Base-by-base conservation (phyloP, 768 basidiomycete genomes). In the Multifurca ochricompacta region DNA sequence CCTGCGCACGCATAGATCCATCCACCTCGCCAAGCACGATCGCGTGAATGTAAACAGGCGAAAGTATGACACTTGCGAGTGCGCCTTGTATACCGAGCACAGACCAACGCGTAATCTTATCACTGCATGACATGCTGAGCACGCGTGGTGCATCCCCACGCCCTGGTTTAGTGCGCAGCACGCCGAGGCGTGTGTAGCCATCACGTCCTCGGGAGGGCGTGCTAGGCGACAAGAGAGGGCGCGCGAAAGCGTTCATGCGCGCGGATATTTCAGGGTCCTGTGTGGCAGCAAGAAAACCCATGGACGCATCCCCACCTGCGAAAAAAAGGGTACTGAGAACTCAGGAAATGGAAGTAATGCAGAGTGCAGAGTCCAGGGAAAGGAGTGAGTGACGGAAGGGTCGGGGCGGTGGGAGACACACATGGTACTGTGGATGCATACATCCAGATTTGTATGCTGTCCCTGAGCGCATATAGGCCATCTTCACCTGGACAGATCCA, bases 81-180 rank as follows among this genome's bases (percentile, higher is more conserved):
- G 88, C 85, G 3, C 95, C 94, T 64, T 95, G 91, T 23, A 95
- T 73, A 0, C 94, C 94, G 3, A 91, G 71, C 0, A 85, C 78
- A 51, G 76, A 81, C 92, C 93, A 98, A 4, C 78, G 70, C 0
- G 91, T 91, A 37, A 98, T 85, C 69, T 98, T 98, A 67, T 98
- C 94, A 60, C 87, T 91, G 69, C 94, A 98, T 0, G 92, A 91
- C 84, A 96, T 89, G 63, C 79, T 90, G 0, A 79, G 66, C 1
- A 94, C 91, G 0, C 82, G 82, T 0, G 83, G 83, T 0, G 92
- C 85, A 65, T 98, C 94, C 0, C 90, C 87, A 48, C 94, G 81
- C 2, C 92, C 95, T 5, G 94, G 94, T 65, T 97, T 98, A 0
- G 95, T 96, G 30, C 94, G 87, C 41, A 97, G 70, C 8, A 86